Percentiles rank a stretch among this genome's conserved stretches.
Evolutionary conservation across 1,284 basidiomycete genomes (phyloP).

Genomic region (Cutaneotrichosporon curvatum): DNA sequence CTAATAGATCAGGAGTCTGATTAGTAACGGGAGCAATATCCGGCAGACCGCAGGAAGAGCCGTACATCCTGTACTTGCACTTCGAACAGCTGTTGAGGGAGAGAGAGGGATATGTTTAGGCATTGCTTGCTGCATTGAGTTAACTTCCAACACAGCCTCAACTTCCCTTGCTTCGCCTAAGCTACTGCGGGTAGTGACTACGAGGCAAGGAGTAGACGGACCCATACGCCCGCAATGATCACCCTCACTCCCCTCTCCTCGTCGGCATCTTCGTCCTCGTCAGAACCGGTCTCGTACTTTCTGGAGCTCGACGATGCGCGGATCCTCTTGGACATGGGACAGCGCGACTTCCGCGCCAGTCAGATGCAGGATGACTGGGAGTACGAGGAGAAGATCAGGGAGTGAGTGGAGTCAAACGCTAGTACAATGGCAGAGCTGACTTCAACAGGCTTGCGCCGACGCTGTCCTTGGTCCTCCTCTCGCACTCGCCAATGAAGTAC

Average conservation of each 20-base stretch:
- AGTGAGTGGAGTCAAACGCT: conserved; percentile 46
- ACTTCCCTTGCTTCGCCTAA: too few relatives aligned
- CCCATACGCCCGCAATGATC: conserved; percentile 58
- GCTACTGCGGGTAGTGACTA: too few relatives aligned
- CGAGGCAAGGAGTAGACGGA: too few relatives aligned
- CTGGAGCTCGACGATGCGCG: conserved; percentile 90
- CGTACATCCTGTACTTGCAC: too few relatives aligned
- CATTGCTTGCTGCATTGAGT: too few relatives aligned
- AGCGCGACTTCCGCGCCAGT: conserved; percentile 40
- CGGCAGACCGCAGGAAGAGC: too few relatives aligned
- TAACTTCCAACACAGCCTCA: too few relatives aligned
- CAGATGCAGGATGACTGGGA: conserved; percentile 31
- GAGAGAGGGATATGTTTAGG: too few relatives aligned
- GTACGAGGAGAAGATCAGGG: conserved; percentile 45
- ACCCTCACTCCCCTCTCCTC: conserved; percentile 86
- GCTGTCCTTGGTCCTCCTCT: conserved; percentile 54
- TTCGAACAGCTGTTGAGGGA: too few relatives aligned
- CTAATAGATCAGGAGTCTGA: not conserved
- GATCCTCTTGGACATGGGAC: conserved; percentile 88
- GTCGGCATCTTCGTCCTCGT: conserved; percentile 58
- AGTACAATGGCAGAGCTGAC: not conserved
- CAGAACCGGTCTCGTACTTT: conserved; percentile 58
- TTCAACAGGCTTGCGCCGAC: conserved; percentile 68
- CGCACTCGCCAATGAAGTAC: conserved; percentile 85
- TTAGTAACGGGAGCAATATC: not conserved